These are phyloP conservation scores for Odontarrhena argentea DNA, from an alignment of 345 rosid species.

Conservation along the genomic window DNA sequence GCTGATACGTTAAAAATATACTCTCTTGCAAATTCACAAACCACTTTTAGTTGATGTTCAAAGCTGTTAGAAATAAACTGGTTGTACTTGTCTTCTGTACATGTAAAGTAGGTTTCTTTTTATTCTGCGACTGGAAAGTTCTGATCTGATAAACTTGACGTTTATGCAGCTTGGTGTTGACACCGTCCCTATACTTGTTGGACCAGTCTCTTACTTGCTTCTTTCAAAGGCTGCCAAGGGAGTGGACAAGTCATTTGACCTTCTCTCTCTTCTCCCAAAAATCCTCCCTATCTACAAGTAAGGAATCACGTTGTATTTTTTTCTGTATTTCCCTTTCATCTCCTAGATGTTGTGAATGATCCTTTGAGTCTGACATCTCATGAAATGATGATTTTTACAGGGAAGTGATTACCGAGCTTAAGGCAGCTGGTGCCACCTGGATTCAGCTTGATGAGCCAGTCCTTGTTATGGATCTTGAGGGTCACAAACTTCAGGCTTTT, in stretches of 20 bases:
- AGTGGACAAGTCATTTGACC: constrained; percentile 77
- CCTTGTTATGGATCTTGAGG: constrained; percentile 89
- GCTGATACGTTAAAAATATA: constrained; percentile 3
- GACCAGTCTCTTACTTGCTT: constrained; percentile 93
- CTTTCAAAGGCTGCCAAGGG: constrained; percentile 96
- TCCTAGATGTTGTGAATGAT: constrained; percentile 7
- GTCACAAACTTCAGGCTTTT: constrained; percentile 80
- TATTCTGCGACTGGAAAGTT: background rate
- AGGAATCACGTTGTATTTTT: constrained; percentile 32
- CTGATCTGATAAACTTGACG: constrained; percentile 6
- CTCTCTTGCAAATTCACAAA: background rate
- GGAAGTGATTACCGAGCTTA: constrained; percentile 90
- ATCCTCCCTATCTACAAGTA: constrained; percentile 90
- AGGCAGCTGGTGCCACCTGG: constrained; percentile 97
- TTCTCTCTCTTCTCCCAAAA: constrained; percentile 85
- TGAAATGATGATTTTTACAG: constrained; percentile 43
- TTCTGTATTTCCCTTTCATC: background rate
- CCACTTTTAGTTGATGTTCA: background rate
- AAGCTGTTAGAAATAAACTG: background rate
- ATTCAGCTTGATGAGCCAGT: constrained; percentile 97
- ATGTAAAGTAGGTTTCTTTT: background rate
- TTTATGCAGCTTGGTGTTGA: constrained; percentile 80
- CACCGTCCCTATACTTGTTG: constrained; percentile 89
- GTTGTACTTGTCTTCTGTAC: background rate
- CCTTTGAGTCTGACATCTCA: constrained; percentile 27